phyloP scores from a whole-genome alignment of 2,329 filamentous ascomycete species.

The Aspergillus sp. region DNA sequence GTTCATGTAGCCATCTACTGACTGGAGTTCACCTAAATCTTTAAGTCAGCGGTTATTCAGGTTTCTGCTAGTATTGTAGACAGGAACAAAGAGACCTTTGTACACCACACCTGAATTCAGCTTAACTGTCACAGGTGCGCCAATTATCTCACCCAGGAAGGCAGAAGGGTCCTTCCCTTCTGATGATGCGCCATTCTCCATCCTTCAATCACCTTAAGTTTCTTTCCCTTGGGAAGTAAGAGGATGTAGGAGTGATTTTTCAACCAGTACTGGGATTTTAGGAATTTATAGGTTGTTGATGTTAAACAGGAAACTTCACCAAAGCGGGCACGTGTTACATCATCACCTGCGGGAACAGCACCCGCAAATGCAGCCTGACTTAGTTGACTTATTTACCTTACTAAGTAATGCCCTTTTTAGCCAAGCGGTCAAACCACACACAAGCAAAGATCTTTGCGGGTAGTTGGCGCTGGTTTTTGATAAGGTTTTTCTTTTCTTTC shows the following conservation, averaged over 20 bases:
- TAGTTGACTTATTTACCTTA: too few species aligned
- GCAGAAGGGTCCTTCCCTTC: constrained; percentile 90
- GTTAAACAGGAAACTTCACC: neutral
- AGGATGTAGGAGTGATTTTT: neutral
- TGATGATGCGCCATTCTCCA: constrained; percentile 71
- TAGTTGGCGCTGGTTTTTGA: neutral
- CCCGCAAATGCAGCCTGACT: neutral
- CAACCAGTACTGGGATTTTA: neutral
- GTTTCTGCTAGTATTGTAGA: neutral
- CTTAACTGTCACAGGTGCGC: constrained; percentile 91
- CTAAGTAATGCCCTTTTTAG: too few species aligned
- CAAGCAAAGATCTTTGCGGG: neutral
- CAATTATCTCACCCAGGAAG: constrained; percentile 92
- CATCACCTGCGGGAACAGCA: neutral
- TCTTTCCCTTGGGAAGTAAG: neutral
- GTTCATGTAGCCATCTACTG: constrained; percentile 99
- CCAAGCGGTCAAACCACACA: too few species aligned
- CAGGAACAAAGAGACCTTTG: constrained; percentile 65
- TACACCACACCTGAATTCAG: constrained; percentile 98
- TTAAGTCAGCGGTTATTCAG: constrained; percentile 7
- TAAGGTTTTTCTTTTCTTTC: neutral
- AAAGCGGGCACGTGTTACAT: constrained; percentile 1
- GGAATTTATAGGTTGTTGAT: neutral
- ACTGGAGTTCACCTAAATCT: constrained; percentile 79
- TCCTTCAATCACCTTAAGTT: constrained; percentile 35